A percentile compares a stretch with the other conserved stretches of the same genome.
Conservation (phyloP, 1,284 basidiomycete species). For the Papiliotrema terrestris region DNA sequence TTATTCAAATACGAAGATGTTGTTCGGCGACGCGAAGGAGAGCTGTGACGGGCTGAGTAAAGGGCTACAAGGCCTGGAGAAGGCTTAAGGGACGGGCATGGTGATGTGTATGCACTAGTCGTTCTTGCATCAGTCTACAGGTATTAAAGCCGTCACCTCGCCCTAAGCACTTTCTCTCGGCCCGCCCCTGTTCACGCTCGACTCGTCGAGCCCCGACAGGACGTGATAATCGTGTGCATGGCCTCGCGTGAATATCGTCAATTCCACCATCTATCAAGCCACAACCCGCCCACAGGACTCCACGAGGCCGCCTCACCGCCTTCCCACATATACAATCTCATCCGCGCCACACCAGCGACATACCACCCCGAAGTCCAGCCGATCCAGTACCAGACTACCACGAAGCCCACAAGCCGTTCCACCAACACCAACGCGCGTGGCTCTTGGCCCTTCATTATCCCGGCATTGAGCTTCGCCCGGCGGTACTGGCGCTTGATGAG, state of each 20-base stretch:
- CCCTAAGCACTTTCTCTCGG: no score
- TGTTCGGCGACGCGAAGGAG: constrained; percentile 82
- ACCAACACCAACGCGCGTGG: constrained; percentile 16
- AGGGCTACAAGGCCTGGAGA: constrained; percentile 25
- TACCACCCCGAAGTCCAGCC: constrained; percentile 36
- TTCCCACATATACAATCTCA: constrained; percentile 18
- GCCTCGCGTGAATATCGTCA: no score
- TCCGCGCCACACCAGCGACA: constrained; percentile 28
- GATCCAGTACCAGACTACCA: constrained; percentile 40
- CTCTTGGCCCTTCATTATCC: constrained; percentile 1
- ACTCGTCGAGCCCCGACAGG: no score
- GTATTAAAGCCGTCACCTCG: no score
- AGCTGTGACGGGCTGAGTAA: constrained; percentile 62
- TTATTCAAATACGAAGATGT: constrained; percentile 79
- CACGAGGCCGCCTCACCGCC: not conserved
- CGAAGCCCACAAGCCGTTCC: constrained; percentile 33
- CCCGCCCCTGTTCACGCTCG: no score
- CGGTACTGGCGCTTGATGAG: constrained; percentile 27
- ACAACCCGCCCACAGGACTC: not conserved
- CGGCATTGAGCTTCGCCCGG: constrained; percentile 7
- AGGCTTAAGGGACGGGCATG: not conserved
- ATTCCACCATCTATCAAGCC: not conserved
- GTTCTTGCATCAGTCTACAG: no score
- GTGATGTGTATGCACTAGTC: not conserved
- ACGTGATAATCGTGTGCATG: no score